Conservation (phyloP, 1,284 basidiomycete species). For the Pisolithus thermaeus region DNA sequence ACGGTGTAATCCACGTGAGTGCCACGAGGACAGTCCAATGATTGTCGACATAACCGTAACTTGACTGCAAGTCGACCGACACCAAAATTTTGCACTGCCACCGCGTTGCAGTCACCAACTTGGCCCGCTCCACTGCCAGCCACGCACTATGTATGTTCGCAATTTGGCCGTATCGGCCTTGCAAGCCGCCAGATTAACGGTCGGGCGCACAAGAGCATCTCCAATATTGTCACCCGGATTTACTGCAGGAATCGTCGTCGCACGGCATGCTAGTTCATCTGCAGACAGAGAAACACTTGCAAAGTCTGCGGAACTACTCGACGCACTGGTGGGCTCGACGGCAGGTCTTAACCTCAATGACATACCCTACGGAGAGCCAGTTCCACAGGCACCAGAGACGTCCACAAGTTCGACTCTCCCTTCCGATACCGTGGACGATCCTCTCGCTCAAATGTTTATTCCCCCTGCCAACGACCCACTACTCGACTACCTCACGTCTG, state of each 20-base stretch:
- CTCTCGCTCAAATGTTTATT: constrained; percentile 38
- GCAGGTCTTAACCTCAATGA: constrained; percentile 1
- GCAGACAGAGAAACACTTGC: constrained; percentile 3
- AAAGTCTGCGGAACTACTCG: not conserved
- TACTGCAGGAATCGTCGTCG: not conserved
- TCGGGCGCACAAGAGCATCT: not conserved
- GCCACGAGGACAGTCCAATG: too few species aligned
- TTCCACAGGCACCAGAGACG: not conserved
- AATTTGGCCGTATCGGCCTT: not conserved
- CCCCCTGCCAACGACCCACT: constrained; percentile 76
- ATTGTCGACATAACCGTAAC: too few species aligned
- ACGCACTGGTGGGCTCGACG: constrained; percentile 3
- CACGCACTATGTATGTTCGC: not conserved
- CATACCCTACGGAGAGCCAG: not conserved
- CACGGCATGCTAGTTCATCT: constrained; percentile 1
- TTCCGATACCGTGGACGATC: not conserved
- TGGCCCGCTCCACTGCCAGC: not conserved
- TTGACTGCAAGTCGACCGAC: too few species aligned
- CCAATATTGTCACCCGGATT: not conserved
- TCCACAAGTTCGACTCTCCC: not conserved
- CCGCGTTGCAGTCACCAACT: not conserved
- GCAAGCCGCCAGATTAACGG: not conserved
- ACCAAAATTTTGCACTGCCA: not conserved
- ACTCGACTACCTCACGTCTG: constrained; percentile 64
- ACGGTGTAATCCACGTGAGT: too few species aligned